phyloP scores from a whole-genome alignment of 2,329 filamentous ascomycete genomes.

The Trichoderma pleuroti region DNA sequence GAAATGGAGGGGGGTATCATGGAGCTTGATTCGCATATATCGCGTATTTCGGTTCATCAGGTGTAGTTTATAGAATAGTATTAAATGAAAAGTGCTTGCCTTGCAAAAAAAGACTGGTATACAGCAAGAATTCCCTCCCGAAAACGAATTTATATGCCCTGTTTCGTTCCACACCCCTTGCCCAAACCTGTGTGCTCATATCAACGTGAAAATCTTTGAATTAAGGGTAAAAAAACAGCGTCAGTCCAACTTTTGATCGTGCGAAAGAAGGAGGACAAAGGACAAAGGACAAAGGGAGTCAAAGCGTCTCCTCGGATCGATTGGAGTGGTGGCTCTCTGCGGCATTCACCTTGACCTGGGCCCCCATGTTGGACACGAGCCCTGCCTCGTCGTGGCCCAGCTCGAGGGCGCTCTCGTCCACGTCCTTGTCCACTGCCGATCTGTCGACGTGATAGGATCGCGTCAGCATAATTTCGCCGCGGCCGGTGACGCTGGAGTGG shows the following conservation, averaged over 20 bases:
- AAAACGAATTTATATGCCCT: neutral
- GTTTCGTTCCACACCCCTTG: neutral
- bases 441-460: constrained; percentile 29
- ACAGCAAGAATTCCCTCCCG: neutral
- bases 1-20: neutral
- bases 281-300: neutral
- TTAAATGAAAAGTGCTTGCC: neutral
- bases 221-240: neutral
- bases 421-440: constrained; percentile 20
- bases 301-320: constrained; percentile 4
- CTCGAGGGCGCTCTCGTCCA: constrained; percentile 17
- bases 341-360: constrained; percentile 9
- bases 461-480: constrained; percentile 31
- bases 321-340: neutral
- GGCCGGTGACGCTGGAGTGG: constrained; percentile 16
- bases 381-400: constrained; percentile 26
- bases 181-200: neutral
- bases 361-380: constrained; percentile 21
- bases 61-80: neutral
- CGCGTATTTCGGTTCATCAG: neutral
- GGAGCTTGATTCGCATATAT: neutral
- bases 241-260: neutral
- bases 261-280: neutral
- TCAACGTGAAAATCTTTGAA: neutral
- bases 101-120: neutral